phyloP scores from a whole-genome alignment of 352 stramenopile species.

The Phytophthora citricola region DNA sequence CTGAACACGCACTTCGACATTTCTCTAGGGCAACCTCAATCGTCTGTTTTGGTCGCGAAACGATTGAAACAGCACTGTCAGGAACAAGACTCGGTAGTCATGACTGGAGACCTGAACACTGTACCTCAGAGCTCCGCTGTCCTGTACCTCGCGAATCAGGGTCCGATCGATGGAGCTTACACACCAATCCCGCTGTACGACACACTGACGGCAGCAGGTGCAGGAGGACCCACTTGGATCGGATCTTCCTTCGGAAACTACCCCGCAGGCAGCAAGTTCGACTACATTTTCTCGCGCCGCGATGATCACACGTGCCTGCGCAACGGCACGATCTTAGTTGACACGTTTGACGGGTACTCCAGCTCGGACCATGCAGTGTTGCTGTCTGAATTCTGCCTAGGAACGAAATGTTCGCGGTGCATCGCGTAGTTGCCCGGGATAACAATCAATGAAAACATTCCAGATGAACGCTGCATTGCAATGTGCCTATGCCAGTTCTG shows the following conservation, averaged over 20 bases:
- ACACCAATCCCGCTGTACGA: slow-evolving; percentile 70
- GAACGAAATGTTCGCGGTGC: slow-evolving; percentile 42
- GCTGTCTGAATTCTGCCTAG: slow-evolving; percentile 69
- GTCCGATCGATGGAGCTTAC: slow-evolving; percentile 26
- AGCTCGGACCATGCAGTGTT: slow-evolving; percentile 71
- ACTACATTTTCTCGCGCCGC: slow-evolving; percentile 73
- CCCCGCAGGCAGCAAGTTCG: slow-evolving; percentile 48
- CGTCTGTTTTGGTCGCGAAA: slow-evolving; percentile 55
- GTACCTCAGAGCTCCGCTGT: slow-evolving; percentile 39
- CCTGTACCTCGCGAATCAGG: slow-evolving; percentile 48
- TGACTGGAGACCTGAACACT: slow-evolving; percentile 81
- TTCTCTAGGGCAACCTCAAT: slow-evolving; percentile 56
- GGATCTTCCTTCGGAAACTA: slow-evolving; percentile 52
- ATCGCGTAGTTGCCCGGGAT: slow-evolving; percentile 19
- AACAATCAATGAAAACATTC: slow-evolving; percentile 6
- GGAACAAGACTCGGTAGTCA: slow-evolving; percentile 51
- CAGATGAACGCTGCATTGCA: not conserved
- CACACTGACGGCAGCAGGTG: slow-evolving; percentile 52
- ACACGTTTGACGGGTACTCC: slow-evolving; percentile 57
- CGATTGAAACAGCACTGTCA: slow-evolving; percentile 54
- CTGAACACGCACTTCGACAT: slow-evolving; percentile 86
- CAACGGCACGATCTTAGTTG: slow-evolving; percentile 47
- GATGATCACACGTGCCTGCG: slow-evolving; percentile 57
- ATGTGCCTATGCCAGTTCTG: no score
- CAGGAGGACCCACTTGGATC: slow-evolving; percentile 66